phyloP scores from a whole-genome alignment of 371 early-diverging fungal species.

The Choanephora cucurbitarum region DNA sequence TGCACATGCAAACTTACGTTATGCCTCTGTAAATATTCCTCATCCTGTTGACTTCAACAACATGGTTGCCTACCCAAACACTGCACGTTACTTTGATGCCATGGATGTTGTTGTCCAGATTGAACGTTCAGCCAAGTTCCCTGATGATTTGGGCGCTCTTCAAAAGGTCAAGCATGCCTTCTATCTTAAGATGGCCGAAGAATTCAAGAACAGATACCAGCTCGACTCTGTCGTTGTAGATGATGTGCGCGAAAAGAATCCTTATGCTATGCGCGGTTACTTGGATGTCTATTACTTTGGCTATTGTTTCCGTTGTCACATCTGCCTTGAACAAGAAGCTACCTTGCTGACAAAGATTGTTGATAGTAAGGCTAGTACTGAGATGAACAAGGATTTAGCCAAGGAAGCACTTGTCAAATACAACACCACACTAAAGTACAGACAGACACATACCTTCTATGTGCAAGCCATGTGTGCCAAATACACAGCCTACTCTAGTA shows the following conservation, averaged over 20 bases:
- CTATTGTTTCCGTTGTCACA: conserved; percentile 74
- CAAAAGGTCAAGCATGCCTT: conserved; percentile 92
- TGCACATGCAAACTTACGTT: conserved; percentile 68
- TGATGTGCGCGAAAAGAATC: conserved; percentile 46
- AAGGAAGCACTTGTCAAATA: conserved; percentile 55
- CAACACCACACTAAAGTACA: conserved; percentile 51
- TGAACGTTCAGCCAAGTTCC: conserved; percentile 86
- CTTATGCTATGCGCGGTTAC: conserved; percentile 54
- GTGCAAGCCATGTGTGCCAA: conserved; percentile 72
- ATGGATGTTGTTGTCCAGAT: conserved; percentile 83
- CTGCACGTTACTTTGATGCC: conserved; percentile 68
- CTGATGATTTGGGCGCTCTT: conserved; percentile 83
- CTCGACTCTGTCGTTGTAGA: conserved; percentile 45
- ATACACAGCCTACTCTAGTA: conserved; percentile 67
- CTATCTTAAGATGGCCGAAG: conserved; percentile 66
- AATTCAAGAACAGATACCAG: conserved; percentile 43
- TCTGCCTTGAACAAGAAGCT: conserved; percentile 73
- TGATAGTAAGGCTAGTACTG: conserved; percentile 48
- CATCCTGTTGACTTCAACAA: conserved; percentile 64
- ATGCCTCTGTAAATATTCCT: conserved; percentile 77
- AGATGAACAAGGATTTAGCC: conserved; percentile 44
- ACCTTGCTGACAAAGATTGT: conserved; percentile 58
- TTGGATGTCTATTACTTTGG: conserved; percentile 73
- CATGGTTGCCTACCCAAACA: conserved; percentile 46
- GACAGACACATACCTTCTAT: conserved; percentile 65